These are phyloP conservation scores for Cymbopogon citratus DNA, from an alignment of 176 grass and related monocot species.

Conservation along the genomic window DNA sequence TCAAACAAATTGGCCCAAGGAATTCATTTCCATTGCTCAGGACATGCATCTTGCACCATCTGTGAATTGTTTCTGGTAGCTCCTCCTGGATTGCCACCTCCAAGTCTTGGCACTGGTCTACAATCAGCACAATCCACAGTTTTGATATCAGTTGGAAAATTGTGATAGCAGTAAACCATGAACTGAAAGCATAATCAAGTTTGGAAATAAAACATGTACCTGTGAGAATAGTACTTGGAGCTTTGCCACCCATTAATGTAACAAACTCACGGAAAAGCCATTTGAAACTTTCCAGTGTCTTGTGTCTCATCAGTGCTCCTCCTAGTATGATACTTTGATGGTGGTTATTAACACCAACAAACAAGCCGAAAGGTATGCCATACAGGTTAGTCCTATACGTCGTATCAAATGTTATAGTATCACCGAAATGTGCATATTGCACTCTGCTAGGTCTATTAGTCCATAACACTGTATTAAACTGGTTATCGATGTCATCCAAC, in stretches of 20 bases:
- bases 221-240: not conserved
- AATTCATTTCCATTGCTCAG: not conserved
- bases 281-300: not conserved
- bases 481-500: not conserved
- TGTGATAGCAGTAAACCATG: not conserved
- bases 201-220: not conserved
- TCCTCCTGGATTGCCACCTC: conserved; percentile 3
- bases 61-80: not conserved
- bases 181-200: not conserved
- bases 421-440: conserved; percentile 18
- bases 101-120: not conserved
- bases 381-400: conserved; percentile 1
- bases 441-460: not conserved
- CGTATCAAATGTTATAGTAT: conserved; percentile 7
- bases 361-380: not conserved
- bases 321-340: not conserved
- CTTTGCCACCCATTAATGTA: conserved; percentile 4
- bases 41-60: conserved; percentile 10
- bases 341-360: conserved; percentile 17
- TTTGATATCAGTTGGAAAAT: not conserved
- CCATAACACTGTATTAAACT: not conserved
- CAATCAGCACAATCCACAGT: not conserved
- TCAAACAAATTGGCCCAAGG: not conserved
- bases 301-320: not conserved
- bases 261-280: not conserved